These are phyloP conservation scores for Sporopachydermia lactativora DNA, from an alignment of 805 yeast genomes.

Conservation along the genomic window DNA sequence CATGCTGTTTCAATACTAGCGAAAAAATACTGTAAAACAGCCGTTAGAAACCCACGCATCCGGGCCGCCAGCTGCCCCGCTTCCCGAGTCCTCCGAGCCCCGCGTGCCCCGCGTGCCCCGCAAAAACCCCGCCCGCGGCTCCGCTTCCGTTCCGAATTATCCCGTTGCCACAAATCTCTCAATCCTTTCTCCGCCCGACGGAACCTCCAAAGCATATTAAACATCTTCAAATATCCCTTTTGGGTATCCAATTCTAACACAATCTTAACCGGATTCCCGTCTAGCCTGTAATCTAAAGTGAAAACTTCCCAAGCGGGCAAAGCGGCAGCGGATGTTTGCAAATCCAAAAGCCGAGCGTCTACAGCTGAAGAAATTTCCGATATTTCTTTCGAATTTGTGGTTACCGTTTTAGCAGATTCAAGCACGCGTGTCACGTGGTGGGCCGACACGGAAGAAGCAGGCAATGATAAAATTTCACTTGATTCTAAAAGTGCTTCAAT, in stretches of 20 bases:
- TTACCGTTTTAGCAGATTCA: slow-evolving; percentile 44
- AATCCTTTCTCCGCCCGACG: slow-evolving; percentile 29
- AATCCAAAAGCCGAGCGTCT: slow-evolving; percentile 73
- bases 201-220: slow-evolving; percentile 75
- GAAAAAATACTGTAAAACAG: background rate
- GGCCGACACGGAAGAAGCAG: slow-evolving; percentile 50
- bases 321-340: slow-evolving; percentile 28
- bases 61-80: background rate
- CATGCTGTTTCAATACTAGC: background rate
- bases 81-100: background rate
- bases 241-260: slow-evolving; percentile 38
- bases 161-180: background rate
- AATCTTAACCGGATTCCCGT: slow-evolving; percentile 18
- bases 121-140: background rate
- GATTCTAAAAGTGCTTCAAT: slow-evolving; percentile 53
- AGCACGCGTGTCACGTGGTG: slow-evolving; percentile 52
- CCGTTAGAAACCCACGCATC: background rate
- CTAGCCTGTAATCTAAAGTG: slow-evolving; percentile 61
- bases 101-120: too few relatives aligned
- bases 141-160: background rate
- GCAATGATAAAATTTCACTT: slow-evolving; percentile 34
- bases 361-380: slow-evolving; percentile 34
- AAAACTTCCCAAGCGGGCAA: slow-evolving; percentile 69
- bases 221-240: slow-evolving; percentile 59
- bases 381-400: slow-evolving; percentile 31